phyloP scores from a whole-genome alignment of 1,139 yeast genomes.

The Saccharomyces hybrid region DNA sequence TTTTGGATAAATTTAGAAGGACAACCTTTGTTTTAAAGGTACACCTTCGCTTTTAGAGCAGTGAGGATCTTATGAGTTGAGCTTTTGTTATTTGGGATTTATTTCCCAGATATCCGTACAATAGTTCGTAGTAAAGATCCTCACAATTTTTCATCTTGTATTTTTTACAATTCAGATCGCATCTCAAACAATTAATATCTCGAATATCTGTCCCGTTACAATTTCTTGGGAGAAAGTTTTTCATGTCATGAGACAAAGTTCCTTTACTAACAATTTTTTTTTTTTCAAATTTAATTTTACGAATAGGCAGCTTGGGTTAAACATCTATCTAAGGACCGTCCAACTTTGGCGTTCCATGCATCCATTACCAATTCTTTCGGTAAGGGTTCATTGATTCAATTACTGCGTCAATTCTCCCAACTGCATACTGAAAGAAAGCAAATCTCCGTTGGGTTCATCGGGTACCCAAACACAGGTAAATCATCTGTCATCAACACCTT shows the following conservation, averaged over 20 bases:
- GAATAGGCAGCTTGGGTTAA: constrained; percentile 97
- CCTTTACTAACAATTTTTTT: constrained; percentile 13
- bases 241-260: background rate
- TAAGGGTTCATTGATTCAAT: constrained; percentile 90
- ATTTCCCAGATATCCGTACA: constrained; percentile 19
- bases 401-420: constrained; percentile 84
- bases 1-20: constrained; percentile 14
- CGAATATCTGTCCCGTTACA: background rate
- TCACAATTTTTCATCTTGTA: constrained; percentile 38
- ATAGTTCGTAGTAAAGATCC: constrained; percentile 66
- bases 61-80: constrained; percentile 58
- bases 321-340: constrained; percentile 81
- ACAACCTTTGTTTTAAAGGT: constrained; percentile 23
- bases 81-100: constrained; percentile 25
- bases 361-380: constrained; percentile 96
- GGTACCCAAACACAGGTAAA: constrained; percentile 96
- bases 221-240: background rate
- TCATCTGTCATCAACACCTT: constrained; percentile 91
- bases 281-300: constrained; percentile 3
- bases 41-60: constrained; percentile 20
- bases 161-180: constrained; percentile 21
- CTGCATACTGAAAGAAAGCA: constrained; percentile 91
- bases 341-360: constrained; percentile 96
- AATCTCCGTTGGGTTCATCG: constrained; percentile 93
- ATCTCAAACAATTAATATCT: constrained; percentile 26